phyloP scores from a whole-genome alignment of 345 rosid species.

The Luvunga scandens region DNA sequence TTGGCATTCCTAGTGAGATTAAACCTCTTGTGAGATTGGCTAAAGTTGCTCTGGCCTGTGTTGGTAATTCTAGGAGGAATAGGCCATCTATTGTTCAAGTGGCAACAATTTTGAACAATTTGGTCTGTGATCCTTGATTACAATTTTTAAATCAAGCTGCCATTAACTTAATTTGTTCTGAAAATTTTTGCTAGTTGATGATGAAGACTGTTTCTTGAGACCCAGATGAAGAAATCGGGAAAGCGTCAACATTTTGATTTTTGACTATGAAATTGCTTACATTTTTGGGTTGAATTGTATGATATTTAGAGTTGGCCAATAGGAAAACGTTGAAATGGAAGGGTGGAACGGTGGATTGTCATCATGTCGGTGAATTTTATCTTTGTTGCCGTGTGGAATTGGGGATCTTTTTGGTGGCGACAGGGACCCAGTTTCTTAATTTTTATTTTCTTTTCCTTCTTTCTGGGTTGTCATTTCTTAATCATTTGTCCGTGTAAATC shows the following conservation, averaged over 20 bases:
- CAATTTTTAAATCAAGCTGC: neutral
- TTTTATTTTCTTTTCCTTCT: neutral
- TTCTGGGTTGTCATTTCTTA: slow-evolving; percentile 3
- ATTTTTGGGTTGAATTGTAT: neutral
- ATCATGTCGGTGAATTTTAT: slow-evolving; percentile 12
- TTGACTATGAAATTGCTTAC: neutral
- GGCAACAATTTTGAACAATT: slow-evolving; percentile 58
- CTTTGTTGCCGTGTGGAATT: slow-evolving; percentile 12
- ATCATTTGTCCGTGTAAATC: slow-evolving; percentile 1
- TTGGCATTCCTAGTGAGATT: slow-evolving; percentile 42
- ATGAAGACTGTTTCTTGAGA: neutral
- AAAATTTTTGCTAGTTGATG: neutral
- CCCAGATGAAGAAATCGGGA: neutral
- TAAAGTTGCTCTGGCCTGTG: slow-evolving; percentile 83
- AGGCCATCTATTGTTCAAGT: slow-evolving; percentile 64
- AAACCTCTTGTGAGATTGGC: slow-evolving; percentile 60
- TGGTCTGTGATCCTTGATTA: slow-evolving; percentile 34
- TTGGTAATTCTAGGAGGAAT: slow-evolving; percentile 61
- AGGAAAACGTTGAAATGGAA: slow-evolving; percentile 7
- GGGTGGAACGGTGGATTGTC: slow-evolving; percentile 1
- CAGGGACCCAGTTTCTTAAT: neutral
- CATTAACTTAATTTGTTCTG: neutral
- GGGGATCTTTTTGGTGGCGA: slow-evolving; percentile 7
- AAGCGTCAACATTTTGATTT: neutral
- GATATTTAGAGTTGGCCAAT: neutral